phyloP scores from a whole-genome alignment of 371 early-diverging fungal species.

The Funneliformis caledonium region DNA sequence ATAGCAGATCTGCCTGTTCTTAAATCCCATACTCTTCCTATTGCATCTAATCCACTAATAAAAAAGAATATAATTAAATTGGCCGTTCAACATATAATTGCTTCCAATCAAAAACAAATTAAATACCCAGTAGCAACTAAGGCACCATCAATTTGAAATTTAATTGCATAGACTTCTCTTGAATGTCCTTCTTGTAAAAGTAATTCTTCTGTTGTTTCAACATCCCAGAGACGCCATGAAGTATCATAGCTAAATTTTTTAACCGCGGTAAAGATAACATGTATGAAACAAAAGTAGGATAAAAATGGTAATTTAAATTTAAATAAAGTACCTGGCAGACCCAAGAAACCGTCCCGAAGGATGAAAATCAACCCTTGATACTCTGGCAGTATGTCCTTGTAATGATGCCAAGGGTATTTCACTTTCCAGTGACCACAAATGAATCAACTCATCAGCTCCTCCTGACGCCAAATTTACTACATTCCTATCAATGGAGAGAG shows the following conservation, averaged over 20 bases:
- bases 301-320: background rate
- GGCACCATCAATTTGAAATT: constrained; percentile 91
- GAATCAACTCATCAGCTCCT: constrained; percentile 75
- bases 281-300: background rate
- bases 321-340: constrained; percentile 68
- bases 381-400: constrained; percentile 82
- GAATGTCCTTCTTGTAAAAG: constrained; percentile 94
- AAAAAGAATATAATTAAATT: background rate
- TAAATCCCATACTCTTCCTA: constrained; percentile 95
- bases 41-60: constrained; percentile 81
- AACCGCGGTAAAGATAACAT: background rate
- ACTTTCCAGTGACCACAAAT: constrained; percentile 82
- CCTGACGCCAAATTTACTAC: constrained; percentile 83
- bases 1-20: constrained; percentile 90
- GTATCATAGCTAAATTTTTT: constrained; percentile 86
- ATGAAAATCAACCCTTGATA: constrained; percentile 89
- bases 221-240: constrained; percentile 96
- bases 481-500: constrained; percentile 60
- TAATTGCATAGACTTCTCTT: constrained; percentile 87
- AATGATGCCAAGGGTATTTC: constrained; percentile 80
- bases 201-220: constrained; percentile 73
- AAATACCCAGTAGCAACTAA: constrained; percentile 85
- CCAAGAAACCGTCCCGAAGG: constrained; percentile 89
- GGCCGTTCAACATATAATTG: background rate
- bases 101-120: constrained; percentile 16